Evolutionary conservation across 2,329 filamentous ascomycete species (phyloP).

Genomic region (Penicillium frequentans): DNA sequence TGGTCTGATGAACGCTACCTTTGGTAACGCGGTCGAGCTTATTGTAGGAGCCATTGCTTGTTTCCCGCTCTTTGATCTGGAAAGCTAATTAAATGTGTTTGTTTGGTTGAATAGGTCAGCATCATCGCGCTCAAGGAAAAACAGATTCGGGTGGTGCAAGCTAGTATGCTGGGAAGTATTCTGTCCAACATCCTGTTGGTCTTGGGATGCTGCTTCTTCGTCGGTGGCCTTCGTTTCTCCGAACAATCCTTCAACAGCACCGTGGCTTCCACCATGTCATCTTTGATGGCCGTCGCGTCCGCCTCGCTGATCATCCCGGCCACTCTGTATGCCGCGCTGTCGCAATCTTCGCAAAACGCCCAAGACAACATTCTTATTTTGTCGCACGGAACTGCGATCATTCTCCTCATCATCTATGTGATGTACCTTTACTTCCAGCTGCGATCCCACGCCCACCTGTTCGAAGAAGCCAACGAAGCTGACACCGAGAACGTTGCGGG

Average conservation of each 20-base stretch:
- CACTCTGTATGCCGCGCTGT: conserved; percentile 68
- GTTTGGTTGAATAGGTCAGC: conserved; percentile 63
- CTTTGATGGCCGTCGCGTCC: conserved; percentile 72
- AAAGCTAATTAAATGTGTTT: background rate
- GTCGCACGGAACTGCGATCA: conserved; percentile 73
- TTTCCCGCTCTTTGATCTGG: background rate
- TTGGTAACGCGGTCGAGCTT: conserved; percentile 66
- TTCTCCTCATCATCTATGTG: conserved; percentile 71
- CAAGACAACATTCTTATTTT: conserved; percentile 63
- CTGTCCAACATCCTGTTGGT: conserved; percentile 91
- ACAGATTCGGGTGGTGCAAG: conserved; percentile 95
- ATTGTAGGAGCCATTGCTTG: conserved; percentile 67
- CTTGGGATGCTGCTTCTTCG: conserved; percentile 76
- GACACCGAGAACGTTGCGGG: conserved; percentile 39
- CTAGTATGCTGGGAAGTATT: conserved; percentile 95
- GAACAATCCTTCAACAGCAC: conserved; percentile 63
- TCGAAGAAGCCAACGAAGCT: conserved; percentile 53
- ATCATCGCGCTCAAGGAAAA: conserved; percentile 83
- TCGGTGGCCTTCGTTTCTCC: conserved; percentile 68
- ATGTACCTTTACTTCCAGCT: conserved; percentile 79
- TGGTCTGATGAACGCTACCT: conserved; percentile 65
- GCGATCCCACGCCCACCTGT: conserved; percentile 70
- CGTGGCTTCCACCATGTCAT: conserved; percentile 57
- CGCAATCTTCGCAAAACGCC: conserved; percentile 37
- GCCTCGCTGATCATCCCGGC: conserved; percentile 79